Evolutionary conservation across 805 yeast genomes (phyloP).

Genomic region (Cyberlindnera mississippiensis): DNA sequence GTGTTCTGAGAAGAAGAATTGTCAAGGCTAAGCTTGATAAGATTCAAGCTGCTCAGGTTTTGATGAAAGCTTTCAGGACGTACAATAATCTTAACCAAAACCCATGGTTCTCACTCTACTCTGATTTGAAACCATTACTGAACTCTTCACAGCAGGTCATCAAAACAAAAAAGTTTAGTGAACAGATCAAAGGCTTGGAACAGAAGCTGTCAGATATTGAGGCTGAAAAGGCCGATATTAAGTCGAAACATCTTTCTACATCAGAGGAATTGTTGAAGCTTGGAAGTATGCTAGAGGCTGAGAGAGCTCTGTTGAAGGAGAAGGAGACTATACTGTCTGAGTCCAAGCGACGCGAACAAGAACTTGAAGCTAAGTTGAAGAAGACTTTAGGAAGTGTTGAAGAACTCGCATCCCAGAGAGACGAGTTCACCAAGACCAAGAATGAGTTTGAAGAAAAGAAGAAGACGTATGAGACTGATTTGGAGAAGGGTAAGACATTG

Average conservation of each 20-base stretch:
- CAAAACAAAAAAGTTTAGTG: conserved; percentile 53
- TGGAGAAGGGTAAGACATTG: conserved; percentile 23
- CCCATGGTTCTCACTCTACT: conserved; percentile 78
- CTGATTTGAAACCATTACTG: conserved; percentile 70
- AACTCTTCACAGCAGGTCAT: conserved; percentile 57
- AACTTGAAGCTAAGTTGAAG: conserved; percentile 25
- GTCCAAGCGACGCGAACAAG: conserved; percentile 39
- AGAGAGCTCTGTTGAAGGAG: conserved; percentile 39
- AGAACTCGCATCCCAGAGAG: conserved; percentile 25
- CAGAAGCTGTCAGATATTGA: conserved; percentile 38
- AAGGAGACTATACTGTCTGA: conserved; percentile 44
- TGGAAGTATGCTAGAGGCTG: conserved; percentile 35
- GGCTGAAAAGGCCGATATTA: conserved; percentile 27
- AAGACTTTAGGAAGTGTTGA: conserved; percentile 25
- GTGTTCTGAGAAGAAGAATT: conserved; percentile 50
- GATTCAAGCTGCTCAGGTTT: conserved; percentile 64
- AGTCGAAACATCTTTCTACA: conserved; percentile 26
- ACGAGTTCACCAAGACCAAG: conserved; percentile 26
- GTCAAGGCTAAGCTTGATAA: conserved; percentile 49
- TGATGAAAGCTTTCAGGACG: conserved; percentile 56
- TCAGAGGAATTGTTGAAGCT: conserved; percentile 30
- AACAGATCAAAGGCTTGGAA: conserved; percentile 51
- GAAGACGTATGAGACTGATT: conserved; percentile 25
- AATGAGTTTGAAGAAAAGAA: conserved; percentile 26
- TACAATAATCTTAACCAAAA: conserved; percentile 47